Percentiles rank a stretch among this genome's conserved stretches.
phyloP scores from a whole-genome alignment of 78 protist species.

The Planoprotostelium fungivorum region DNA sequence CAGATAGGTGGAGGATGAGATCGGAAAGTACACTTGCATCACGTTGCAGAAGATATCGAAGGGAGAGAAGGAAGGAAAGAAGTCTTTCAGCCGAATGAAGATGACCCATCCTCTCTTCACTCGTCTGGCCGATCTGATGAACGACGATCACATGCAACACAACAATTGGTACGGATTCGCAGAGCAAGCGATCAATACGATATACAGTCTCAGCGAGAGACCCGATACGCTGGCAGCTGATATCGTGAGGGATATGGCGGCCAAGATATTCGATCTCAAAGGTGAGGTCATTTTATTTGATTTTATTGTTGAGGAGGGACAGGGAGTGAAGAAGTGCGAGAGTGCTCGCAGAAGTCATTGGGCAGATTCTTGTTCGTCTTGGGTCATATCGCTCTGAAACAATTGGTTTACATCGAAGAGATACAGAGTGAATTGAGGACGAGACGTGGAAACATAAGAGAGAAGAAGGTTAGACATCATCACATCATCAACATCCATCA shows the following conservation, averaged over 20 bases:
- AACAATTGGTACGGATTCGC: conserved; percentile 35
- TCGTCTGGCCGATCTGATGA: background rate
- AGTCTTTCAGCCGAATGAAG: background rate
- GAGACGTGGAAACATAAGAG: conserved; percentile 9
- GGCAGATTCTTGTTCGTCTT: conserved; percentile 47
- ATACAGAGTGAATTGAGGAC: conserved; percentile 9
- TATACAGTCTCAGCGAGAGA: conserved; percentile 30
- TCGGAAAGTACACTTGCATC: conserved; percentile 27
- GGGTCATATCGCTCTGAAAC: conserved; percentile 73
- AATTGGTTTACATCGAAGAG: conserved; percentile 52
- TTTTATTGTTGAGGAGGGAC: background rate
- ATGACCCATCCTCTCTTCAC: conserved; percentile 21
- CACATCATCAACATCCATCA: background rate
- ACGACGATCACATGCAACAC: background rate
- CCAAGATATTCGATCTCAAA: background rate
- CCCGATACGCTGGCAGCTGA: conserved; percentile 33
- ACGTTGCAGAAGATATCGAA: conserved; percentile 30
- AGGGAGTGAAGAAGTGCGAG: background rate
- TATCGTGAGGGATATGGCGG: conserved; percentile 1
- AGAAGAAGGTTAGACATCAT: no score
- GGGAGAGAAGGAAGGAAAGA: background rate
- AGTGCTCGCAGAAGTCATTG: background rate
- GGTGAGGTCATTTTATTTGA: background rate
- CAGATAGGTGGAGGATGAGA: conserved; percentile 8
- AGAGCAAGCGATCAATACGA: conserved; percentile 55